phyloP scores from a whole-genome alignment of 2,329 filamentous ascomycete species.

The Tolypocladium endophyticum region DNA sequence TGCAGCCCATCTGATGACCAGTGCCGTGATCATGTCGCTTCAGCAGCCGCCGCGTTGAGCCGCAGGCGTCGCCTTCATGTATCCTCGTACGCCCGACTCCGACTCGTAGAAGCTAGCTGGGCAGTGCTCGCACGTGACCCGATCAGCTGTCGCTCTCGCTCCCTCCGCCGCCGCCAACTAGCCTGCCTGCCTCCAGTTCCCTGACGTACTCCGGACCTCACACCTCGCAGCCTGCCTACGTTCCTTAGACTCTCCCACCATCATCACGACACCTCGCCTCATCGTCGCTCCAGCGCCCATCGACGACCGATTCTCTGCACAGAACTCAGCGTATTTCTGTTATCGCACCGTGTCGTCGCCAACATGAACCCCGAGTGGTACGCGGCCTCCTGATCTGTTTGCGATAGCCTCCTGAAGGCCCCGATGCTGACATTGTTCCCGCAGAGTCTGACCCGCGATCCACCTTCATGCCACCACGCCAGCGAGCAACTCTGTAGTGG shows the following conservation, averaged over 20 bases:
- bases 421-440: slow-evolving; percentile 12
- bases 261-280: slow-evolving; percentile 10
- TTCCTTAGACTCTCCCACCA: slow-evolving; percentile 17
- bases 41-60: not conserved
- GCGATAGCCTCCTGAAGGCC: slow-evolving; percentile 19
- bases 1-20: not conserved
- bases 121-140: slow-evolving; percentile 1
- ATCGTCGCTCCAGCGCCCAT: slow-evolving; percentile 6
- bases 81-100: not conserved
- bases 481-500: slow-evolving; percentile 1
- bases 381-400: slow-evolving; percentile 28
- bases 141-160: not conserved
- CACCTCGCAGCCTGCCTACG: slow-evolving; percentile 9
- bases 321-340: not conserved
- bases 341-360: slow-evolving; percentile 18
- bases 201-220: slow-evolving; percentile 24
- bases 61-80: not conserved
- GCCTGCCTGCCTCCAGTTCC: slow-evolving; percentile 16
- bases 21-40: not conserved
- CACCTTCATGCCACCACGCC: not conserved
- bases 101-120: too few relatives aligned
- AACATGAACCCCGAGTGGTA: slow-evolving; percentile 93
- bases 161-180: slow-evolving; percentile 8
- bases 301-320: not conserved
- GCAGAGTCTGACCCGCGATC: slow-evolving; percentile 11